Conservation (phyloP, 2,329 filamentous ascomycete genomes). For the Thermothelomyces thermophilus region DNA sequence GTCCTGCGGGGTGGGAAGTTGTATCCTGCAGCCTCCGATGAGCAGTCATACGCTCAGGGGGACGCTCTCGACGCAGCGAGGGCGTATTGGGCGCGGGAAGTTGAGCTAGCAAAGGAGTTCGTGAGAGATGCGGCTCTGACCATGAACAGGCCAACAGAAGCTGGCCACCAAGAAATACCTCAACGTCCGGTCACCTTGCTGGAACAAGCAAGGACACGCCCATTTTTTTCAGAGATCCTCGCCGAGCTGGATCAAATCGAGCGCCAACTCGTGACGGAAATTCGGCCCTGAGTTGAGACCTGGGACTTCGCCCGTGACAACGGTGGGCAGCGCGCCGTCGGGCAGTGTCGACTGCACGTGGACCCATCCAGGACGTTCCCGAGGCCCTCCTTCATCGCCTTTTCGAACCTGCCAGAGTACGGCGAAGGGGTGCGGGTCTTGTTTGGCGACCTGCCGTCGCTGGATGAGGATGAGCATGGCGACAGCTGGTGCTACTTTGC, state of each 20-base stretch:
- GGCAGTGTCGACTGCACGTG: background rate
- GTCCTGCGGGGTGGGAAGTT: slow-evolving; percentile 15
- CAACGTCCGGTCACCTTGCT: background rate
- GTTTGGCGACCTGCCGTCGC: background rate
- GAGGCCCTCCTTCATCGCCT: background rate
- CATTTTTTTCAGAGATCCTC: background rate
- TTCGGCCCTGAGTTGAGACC: too few species aligned
- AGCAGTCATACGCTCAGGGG: background rate
- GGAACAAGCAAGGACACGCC: background rate
- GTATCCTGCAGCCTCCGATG: slow-evolving; percentile 5
- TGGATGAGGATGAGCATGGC: background rate
- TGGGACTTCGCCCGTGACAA: too few species aligned
- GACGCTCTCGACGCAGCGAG: slow-evolving; percentile 8
- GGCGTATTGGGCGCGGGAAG: slow-evolving; percentile 15
- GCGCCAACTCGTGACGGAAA: background rate
- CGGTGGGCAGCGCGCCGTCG: background rate
- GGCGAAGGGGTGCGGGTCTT: background rate
- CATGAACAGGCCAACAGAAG: background rate
- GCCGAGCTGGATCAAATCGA: background rate
- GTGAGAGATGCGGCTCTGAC: background rate
- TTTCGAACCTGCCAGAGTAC: background rate
- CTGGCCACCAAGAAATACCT: background rate
- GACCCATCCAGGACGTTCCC: background rate
- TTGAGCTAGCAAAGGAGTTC: slow-evolving; percentile 12
- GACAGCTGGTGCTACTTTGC: background rate